Evolutionary conservation across 1,284 basidiomycete species (phyloP).

Genomic region (Cryptococcus maquisensis): DNA sequence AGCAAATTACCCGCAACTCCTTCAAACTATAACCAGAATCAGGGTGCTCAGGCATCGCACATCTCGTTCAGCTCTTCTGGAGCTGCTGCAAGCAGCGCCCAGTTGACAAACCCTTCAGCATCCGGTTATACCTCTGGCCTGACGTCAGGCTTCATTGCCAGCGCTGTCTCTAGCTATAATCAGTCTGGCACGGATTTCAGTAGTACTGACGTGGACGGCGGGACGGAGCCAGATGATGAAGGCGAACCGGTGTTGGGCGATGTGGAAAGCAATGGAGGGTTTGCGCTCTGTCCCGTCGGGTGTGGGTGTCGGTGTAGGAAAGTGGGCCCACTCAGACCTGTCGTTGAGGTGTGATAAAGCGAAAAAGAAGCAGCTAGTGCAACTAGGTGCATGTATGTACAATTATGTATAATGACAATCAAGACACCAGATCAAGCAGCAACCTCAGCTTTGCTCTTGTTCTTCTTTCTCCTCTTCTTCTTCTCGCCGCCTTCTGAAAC

Average conservation of each 20-base stretch:
- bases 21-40: neutral
- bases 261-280: constrained; percentile 5
- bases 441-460: constrained; percentile 1
- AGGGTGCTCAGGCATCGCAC: constrained; percentile 1
- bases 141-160: neutral
- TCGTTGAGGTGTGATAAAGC: neutral
- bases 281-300: constrained; percentile 35
- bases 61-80: neutral
- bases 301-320: constrained; percentile 40
- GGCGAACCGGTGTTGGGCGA: constrained; percentile 1
- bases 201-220: neutral
- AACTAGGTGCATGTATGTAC: neutral
- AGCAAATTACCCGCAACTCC: too few relatives aligned
- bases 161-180: neutral
- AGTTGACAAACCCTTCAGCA: neutral
- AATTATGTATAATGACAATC: neutral
- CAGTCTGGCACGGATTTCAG: neutral
- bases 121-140: neutral
- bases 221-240: constrained; percentile 7
- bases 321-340: constrained; percentile 1
- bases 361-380: neutral
- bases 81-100: neutral
- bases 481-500: constrained; percentile 6
- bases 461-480: constrained; percentile 17
- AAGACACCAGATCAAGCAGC: neutral